These are phyloP conservation scores for Colletotrichum falcatum DNA, from an alignment of 2,329 filamentous ascomycete species.

Conservation along the genomic window DNA sequence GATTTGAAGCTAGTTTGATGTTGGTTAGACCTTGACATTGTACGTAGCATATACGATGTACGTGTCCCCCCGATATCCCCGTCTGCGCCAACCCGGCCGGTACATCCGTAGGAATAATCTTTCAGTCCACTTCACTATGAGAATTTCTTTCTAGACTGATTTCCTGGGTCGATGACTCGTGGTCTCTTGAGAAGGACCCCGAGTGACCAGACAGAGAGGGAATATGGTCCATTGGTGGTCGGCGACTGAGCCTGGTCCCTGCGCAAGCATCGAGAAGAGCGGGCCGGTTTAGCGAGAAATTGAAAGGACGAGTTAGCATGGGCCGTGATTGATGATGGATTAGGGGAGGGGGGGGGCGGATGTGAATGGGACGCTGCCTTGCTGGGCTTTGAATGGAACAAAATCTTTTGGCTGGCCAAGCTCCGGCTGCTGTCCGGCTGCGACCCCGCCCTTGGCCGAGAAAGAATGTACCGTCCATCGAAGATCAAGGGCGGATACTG, in stretches of 20 bases:
- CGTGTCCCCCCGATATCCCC: too few species aligned
- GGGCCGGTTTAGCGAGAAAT: background rate
- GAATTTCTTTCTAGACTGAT: background rate
- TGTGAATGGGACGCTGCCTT: constrained; percentile 11
- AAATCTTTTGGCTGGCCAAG: background rate
- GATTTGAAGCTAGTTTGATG: background rate
- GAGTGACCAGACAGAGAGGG: background rate
- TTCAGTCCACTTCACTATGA: background rate
- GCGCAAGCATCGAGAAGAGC: background rate
- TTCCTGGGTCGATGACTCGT: background rate
- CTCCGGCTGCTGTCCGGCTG: background rate
- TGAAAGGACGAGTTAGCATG: constrained; percentile 1
- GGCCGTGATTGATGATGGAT: constrained; percentile 5
- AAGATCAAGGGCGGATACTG: background rate
- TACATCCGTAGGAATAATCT: background rate
- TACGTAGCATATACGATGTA: background rate
- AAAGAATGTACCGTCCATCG: background rate
- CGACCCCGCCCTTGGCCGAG: background rate
- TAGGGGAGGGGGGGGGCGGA: constrained; percentile 2
- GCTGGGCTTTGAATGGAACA: background rate
- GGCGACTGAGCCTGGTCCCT: background rate
- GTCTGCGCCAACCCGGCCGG: background rate
- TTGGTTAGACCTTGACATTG: constrained; percentile 9
- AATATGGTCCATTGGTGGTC: background rate
- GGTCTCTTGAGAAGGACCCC: background rate